phyloP scores from a whole-genome alignment of 192 early-diverging fungal genomes.

The Dimargaris cristalligena region DNA sequence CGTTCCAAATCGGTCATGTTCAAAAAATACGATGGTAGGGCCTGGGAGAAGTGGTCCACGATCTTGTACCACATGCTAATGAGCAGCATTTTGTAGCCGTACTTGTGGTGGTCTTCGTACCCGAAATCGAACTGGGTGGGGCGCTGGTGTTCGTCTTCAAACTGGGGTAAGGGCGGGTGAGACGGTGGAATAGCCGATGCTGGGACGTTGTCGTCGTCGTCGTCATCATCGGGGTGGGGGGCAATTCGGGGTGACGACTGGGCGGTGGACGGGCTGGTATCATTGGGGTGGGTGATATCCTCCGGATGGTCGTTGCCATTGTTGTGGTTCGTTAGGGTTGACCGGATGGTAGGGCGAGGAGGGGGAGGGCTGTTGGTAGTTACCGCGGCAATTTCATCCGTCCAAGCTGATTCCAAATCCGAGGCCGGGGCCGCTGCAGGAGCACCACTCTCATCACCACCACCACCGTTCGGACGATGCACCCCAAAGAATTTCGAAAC shows the following conservation, averaged over 20 bases:
- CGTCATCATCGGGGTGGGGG: not conserved
- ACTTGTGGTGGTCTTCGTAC: not conserved
- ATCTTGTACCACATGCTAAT: not conserved
- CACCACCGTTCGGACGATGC: no score
- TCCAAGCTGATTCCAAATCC: not conserved
- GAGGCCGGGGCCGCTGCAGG: not conserved
- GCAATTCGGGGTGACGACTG: not conserved
- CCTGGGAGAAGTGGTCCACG: conserved; percentile 8
- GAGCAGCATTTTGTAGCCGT: not conserved
- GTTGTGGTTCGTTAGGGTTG: no score
- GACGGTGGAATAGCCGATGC: not conserved
- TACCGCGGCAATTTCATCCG: not conserved
- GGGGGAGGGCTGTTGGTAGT: not conserved
- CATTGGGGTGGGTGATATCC: no score
- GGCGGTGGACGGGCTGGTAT: not conserved
- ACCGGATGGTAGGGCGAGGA: not conserved
- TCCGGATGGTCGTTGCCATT: no score
- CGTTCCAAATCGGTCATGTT: conserved; percentile 11
- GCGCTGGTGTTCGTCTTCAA: conserved; percentile 1
- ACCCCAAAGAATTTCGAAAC: not conserved
- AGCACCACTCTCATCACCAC: no score
- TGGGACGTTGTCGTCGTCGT: not conserved
- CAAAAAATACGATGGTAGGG: conserved; percentile 7
- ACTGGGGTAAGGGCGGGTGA: not conserved
- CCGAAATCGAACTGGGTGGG: conserved; percentile 5